Conservation (phyloP, 2,329 filamentous ascomycete genomes). For the Calycina marina region DNA sequence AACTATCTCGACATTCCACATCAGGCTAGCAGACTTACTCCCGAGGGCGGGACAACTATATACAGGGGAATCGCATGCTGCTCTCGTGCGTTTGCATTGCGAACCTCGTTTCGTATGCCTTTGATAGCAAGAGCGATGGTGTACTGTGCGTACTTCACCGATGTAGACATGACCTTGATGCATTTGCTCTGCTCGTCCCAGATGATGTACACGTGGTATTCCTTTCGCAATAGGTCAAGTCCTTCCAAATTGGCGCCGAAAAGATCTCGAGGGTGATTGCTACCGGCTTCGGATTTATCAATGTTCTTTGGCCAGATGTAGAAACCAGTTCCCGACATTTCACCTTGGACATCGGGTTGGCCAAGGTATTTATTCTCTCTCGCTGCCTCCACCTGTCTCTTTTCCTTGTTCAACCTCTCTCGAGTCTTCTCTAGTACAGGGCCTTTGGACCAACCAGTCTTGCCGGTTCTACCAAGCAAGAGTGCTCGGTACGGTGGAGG, state of each 20-base stretch:
- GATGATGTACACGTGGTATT: constrained; percentile 11
- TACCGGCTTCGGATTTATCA: neutral
- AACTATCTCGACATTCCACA: no score
- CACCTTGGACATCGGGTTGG: neutral
- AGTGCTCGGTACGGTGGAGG: neutral
- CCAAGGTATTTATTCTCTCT: neutral
- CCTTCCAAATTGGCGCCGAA: constrained; percentile 12
- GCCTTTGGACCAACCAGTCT: neutral
- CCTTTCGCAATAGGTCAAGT: constrained; percentile 10
- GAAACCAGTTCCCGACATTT: constrained; percentile 3
- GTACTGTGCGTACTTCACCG: constrained; percentile 1
- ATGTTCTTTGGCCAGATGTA: constrained; percentile 14
- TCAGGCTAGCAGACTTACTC: no score
- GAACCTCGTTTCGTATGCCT: constrained; percentile 12
- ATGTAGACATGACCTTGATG: constrained; percentile 6
- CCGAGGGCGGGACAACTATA: constrained; percentile 15
- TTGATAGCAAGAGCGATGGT: constrained; percentile 8
- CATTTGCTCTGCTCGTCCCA: constrained; percentile 6
- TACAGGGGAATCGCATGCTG: constrained; percentile 12
- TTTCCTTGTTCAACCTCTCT: neutral
- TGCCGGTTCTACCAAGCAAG: no score
- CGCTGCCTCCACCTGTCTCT: neutral
- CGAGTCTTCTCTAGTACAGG: neutral
- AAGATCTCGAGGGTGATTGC: constrained; percentile 5
- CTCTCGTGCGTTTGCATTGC: constrained; percentile 10